These are phyloP conservation scores for Ascochyta lentis DNA, from an alignment of 2,329 filamentous ascomycete genomes.

Conservation along the genomic window DNA sequence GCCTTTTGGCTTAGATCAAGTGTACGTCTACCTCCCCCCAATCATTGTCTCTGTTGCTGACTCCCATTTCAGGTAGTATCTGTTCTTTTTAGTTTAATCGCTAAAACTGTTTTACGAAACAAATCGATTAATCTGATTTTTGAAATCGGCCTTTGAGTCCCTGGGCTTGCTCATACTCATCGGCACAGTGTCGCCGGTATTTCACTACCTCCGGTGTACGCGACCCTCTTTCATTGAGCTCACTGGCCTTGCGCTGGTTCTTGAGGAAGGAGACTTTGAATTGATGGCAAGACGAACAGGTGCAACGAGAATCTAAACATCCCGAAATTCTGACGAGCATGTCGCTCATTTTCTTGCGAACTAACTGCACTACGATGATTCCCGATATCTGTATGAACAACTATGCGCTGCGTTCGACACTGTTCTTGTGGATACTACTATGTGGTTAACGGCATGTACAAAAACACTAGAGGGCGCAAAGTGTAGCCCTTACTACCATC, in stretches of 20 bases:
- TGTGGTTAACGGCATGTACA: too few species aligned
- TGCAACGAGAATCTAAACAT: too few species aligned
- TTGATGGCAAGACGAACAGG: too few species aligned
- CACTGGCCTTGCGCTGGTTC: not conserved
- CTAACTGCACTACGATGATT: too few species aligned
- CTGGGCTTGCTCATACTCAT: conserved; percentile 21
- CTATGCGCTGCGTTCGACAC: too few species aligned
- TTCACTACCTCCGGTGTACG: conserved; percentile 13
- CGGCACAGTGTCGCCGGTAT: conserved; percentile 18
- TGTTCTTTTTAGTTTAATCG: conserved; percentile 11
- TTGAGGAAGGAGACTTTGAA: conserved; percentile 1
- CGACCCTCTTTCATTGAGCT: conserved; percentile 4
- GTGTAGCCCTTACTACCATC: too few species aligned
- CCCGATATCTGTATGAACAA: too few species aligned
- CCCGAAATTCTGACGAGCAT: too few species aligned
- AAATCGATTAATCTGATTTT: conserved; percentile 10
- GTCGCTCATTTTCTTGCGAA: too few species aligned
- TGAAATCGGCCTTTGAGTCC: conserved; percentile 1
- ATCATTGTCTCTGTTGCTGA: too few species aligned
- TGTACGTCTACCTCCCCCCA: not conserved
- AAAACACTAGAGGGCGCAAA: too few species aligned
- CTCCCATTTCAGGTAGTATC: not conserved
- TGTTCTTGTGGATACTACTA: too few species aligned
- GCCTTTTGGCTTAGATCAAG: conserved; percentile 20
- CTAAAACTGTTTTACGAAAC: conserved; percentile 4